Evolutionary conservation across 805 yeast genomes (phyloP), one percentile per base, ranked within the genome.

Genomic region (Scheffersomyces ergatensis): DNA sequence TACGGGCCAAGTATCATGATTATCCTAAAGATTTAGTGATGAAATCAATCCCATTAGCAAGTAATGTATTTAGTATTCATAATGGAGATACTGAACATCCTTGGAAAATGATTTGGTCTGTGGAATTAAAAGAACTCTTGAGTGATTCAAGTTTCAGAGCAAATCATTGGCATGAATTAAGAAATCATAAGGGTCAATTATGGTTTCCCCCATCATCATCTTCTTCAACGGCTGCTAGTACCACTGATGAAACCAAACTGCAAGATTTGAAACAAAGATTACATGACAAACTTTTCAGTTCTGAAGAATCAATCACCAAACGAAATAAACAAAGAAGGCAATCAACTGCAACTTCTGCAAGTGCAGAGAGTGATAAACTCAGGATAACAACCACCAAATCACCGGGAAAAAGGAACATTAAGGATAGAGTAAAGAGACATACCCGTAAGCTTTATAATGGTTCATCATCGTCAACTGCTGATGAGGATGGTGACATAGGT

Each of bases 101-200:
- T 17, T 67, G 70, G 58, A 72, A 70, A 42, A 59, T 78, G 54
- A 62, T 72, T 5, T 85, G 90, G 90, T 81, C 83, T 37, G 71
- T 85, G 4, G 84, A 80, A 39, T 52, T 81, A 37, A 67, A 75
- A 43, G 93, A 85, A 52, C 58, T 73, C 23, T 57, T 76, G 11
- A 71, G 75, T 40, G 90, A 85, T 54, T 36, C 71, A 12, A 62
- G 70, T 2, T 84, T 89, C 87, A 58, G 83, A 45, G 55, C 65
- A n/a, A 52, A 51, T 17, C 80, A 78, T 53, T 78, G 83, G 78
- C 55, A 67, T 48, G 82, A 79, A 46, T 57, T 81, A 15, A 56
- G 57, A 31, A 58, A 65, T 31, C 58, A 77, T 1, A 51, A 58
- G 1, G 83, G 82, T 0, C 64, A 70, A 27, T 47, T 70, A 9